phyloP scores from a whole-genome alignment of 2,329 filamentous ascomycete genomes.

The Blumeriella jaapii region DNA sequence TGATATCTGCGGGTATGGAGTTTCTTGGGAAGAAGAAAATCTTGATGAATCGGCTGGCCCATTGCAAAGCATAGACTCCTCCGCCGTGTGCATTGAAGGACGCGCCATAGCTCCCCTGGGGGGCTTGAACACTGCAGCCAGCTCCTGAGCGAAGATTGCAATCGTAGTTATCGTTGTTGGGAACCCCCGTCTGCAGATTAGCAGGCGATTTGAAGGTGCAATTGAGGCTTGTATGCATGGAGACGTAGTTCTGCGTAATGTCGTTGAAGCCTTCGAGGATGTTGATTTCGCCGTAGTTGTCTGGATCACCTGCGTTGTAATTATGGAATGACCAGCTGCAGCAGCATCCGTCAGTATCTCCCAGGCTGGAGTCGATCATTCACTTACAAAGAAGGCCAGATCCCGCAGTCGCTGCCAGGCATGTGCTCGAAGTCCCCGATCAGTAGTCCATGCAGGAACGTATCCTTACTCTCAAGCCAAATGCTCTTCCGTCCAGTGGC shows the following conservation, averaged over 20 bases:
- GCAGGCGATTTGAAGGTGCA: constrained; percentile 15
- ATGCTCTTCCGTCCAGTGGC: constrained; percentile 43
- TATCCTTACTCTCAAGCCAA: constrained; percentile 50
- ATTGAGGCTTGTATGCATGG: constrained; percentile 14
- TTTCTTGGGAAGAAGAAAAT: constrained; percentile 49
- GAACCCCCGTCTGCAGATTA: constrained; percentile 6
- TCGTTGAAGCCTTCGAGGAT: constrained; percentile 41
- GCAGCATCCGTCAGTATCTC: too few relatives aligned
- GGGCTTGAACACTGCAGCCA: constrained; percentile 29
- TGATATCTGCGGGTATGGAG: constrained; percentile 58
- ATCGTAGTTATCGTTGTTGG: constrained; percentile 30
- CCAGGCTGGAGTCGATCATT: constrained; percentile 1
- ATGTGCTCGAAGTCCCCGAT: constrained; percentile 65
- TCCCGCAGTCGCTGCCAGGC: constrained; percentile 57
- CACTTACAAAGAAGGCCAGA: constrained; percentile 57
- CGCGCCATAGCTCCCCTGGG: constrained; percentile 27
- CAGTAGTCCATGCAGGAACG: constrained; percentile 54
- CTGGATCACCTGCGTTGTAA: not conserved
- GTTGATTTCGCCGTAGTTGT: constrained; percentile 22
- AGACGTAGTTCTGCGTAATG: constrained; percentile 10
- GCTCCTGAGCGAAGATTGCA: constrained; percentile 30
- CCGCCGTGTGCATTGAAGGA: constrained; percentile 24
- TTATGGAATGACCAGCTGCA: constrained; percentile 18
- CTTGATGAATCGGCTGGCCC: constrained; percentile 36
- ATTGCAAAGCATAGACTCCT: constrained; percentile 47